These are phyloP conservation scores for Chlamydomonas urium DNA, from an alignment of 139 green algal genomes.

Conservation along the genomic window DNA sequence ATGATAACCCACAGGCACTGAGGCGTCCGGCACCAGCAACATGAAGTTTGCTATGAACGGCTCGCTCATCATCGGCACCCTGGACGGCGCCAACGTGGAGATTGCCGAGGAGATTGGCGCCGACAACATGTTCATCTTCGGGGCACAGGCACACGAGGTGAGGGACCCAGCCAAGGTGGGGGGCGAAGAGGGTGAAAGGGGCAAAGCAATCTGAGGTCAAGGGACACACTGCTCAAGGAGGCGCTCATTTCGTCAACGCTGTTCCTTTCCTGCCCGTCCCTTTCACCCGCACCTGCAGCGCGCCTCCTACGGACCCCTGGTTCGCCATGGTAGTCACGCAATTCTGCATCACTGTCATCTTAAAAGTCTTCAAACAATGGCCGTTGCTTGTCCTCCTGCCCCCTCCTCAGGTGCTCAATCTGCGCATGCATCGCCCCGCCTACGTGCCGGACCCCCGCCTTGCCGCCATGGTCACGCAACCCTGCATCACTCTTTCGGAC, in stretches of 20 bases:
- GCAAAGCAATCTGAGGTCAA: too few relatives aligned
- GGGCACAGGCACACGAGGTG: conserved; percentile 44
- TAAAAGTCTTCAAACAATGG: too few relatives aligned
- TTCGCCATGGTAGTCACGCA: too few relatives aligned
- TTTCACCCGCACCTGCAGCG: too few relatives aligned
- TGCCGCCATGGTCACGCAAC: not conserved
- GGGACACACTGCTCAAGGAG: too few relatives aligned
- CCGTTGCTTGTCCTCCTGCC: too few relatives aligned
- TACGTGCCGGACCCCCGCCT: not conserved
- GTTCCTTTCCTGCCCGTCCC: too few relatives aligned
- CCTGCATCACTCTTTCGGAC: not conserved
- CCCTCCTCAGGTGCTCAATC: too few relatives aligned
- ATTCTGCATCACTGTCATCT: too few relatives aligned
- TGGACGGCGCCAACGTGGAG: conserved; percentile 99
- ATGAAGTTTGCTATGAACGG: conserved; percentile 99
- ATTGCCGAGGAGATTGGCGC: conserved; percentile 85
- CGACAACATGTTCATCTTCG: conserved; percentile 91
- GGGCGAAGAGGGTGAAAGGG: not conserved
- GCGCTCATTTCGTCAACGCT: too few relatives aligned
- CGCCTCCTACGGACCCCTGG: too few relatives aligned
- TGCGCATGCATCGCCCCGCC: not conserved
- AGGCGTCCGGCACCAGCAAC: conserved; percentile 92
- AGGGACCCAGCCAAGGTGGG: not conserved
- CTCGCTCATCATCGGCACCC: conserved; percentile 94
- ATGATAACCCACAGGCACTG: conserved; percentile 27